Evolutionary conservation across 352 stramenopile species (phyloP).

Genomic region (Pythium guiyangense): DNA sequence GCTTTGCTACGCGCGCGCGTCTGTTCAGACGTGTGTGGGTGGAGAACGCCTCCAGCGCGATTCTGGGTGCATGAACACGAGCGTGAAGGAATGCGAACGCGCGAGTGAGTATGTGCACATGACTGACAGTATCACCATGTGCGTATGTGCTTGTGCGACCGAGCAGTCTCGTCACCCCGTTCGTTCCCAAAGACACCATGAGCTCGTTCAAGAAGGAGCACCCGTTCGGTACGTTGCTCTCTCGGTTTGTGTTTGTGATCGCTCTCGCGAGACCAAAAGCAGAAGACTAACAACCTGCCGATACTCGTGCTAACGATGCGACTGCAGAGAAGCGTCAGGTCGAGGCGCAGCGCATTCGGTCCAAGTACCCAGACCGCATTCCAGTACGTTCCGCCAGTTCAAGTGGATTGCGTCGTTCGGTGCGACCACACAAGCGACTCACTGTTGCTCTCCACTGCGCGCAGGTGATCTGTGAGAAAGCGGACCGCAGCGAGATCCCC

Average conservation of each 20-base stretch:
- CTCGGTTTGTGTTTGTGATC: not conserved
- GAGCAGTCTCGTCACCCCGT: no score
- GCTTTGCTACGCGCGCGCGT: no score
- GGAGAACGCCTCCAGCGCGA: no score
- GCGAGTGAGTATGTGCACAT: no score
- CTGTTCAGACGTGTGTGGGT: no score
- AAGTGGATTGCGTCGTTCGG: no score
- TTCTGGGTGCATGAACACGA: no score
- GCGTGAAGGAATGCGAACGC: no score
- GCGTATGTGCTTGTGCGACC: no score
- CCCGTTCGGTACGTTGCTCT: conserved; percentile 59
- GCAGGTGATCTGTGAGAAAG: conserved; percentile 92
- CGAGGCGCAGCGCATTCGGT: conserved; percentile 97
- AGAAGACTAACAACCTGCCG: not conserved
- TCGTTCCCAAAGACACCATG: conserved; percentile 23
- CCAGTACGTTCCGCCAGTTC: conserved; percentile 47
- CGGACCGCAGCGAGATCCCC: conserved; percentile 96
- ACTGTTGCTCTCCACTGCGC: conserved; percentile 1
- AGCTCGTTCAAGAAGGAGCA: conserved; percentile 92
- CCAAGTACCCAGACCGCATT: conserved; percentile 99
- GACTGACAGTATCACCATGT: no score
- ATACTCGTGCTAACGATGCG: not conserved
- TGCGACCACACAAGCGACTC: no score
- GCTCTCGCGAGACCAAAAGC: not conserved
- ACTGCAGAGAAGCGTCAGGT: conserved; percentile 94